Conservation (phyloP, 768 basidiomycete genomes). For the Cyathus striatus region DNA sequence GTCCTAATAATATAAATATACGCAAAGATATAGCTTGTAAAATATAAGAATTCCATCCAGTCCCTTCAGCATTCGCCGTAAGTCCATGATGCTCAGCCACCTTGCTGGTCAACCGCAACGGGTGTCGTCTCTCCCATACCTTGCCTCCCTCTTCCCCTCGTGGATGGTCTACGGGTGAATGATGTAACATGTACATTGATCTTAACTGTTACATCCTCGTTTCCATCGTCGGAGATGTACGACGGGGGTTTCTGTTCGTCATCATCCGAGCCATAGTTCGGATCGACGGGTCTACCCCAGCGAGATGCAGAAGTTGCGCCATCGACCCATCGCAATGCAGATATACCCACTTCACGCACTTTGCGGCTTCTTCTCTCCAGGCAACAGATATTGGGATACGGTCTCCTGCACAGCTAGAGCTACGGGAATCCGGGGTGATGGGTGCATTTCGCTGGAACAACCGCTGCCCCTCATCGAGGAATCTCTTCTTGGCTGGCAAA, state of each 20-base stretch:
- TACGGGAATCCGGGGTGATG: slow-evolving; percentile 23
- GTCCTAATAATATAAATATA: too few relatives aligned
- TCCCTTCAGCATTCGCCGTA: too few relatives aligned
- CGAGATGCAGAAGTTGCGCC: slow-evolving; percentile 54
- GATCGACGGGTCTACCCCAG: slow-evolving; percentile 46
- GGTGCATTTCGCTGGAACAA: slow-evolving; percentile 13
- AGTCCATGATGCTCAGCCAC: too few relatives aligned
- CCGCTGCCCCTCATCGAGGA: slow-evolving; percentile 25
- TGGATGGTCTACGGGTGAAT: slow-evolving; percentile 63
- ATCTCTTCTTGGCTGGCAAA: slow-evolving; percentile 43
- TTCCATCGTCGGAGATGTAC: slow-evolving; percentile 22
- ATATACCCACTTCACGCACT: slow-evolving; percentile 56
- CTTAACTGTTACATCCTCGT: slow-evolving; percentile 28
- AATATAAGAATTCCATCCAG: too few relatives aligned
- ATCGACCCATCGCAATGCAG: slow-evolving; percentile 67
- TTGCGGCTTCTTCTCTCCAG: slow-evolving; percentile 57
- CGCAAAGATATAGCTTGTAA: too few relatives aligned
- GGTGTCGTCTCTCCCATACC: slow-evolving; percentile 42
- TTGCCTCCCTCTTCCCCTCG: slow-evolving; percentile 46
- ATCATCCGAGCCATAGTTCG: slow-evolving; percentile 34
- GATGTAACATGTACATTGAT: slow-evolving; percentile 47
- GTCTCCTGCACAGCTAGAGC: slow-evolving; percentile 32
- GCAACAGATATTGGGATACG: slow-evolving; percentile 34
- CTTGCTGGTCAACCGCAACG: too few relatives aligned
- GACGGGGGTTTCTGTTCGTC: slow-evolving; percentile 24